phyloP scores from a whole-genome alignment of 163 green algal species.

The Chlorella variabilis region DNA sequence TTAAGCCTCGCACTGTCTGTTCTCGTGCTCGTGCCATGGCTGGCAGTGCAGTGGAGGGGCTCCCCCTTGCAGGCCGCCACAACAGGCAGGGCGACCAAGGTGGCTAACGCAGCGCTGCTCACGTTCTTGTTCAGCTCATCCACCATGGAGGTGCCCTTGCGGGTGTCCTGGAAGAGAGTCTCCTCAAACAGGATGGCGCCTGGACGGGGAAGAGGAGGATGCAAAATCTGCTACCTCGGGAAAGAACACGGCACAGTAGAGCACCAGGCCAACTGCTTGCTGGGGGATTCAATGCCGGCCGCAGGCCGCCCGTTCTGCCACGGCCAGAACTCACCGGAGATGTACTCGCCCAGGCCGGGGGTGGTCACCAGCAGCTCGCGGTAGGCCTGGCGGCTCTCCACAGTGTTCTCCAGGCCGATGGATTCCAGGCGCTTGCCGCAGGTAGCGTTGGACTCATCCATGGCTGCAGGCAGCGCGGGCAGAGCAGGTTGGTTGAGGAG shows the following conservation, averaged over 20 bases:
- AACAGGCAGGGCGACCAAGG: too few species aligned
- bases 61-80: too few species aligned
- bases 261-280: too few species aligned
- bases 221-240: too few species aligned
- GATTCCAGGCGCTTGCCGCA: conserved; percentile 98
- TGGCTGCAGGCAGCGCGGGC: conserved; percentile 71
- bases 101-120: too few species aligned
- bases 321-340: conserved; percentile 42
- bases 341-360: conserved; percentile 66
- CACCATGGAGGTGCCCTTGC: conserved; percentile 87
- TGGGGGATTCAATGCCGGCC: too few species aligned
- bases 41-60: too few species aligned
- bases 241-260: too few species aligned
- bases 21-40: too few species aligned
- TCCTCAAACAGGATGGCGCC: conserved; percentile 99
- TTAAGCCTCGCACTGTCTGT: too few species aligned
- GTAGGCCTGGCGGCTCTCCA: conserved; percentile 97
- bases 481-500: not conserved
- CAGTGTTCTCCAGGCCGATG: conserved; percentile 99
- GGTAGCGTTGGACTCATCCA: conserved; percentile 99
- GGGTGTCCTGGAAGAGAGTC: conserved; percentile 96
- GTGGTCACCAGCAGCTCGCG: conserved; percentile 94
- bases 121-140: conserved; percentile 74
- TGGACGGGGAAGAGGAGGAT: not conserved
- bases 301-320: too few species aligned